These are phyloP conservation scores for Lentinula sp. DNA, from an alignment of 768 basidiomycete genomes.

Conservation along the genomic window DNA sequence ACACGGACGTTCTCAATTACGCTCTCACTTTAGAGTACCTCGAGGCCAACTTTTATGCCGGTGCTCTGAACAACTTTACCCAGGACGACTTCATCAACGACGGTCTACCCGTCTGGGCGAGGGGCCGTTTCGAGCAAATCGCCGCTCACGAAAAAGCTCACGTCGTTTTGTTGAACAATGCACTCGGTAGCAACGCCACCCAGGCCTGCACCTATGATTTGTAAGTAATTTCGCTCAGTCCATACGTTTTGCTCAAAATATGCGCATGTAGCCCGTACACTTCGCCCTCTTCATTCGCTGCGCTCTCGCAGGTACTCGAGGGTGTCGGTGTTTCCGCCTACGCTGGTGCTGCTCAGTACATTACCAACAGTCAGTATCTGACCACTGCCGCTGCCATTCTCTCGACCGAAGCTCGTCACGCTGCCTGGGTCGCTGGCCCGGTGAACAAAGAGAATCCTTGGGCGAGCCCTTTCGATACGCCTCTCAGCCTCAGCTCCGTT, in stretches of 20 bases:
- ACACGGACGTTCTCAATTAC: not conserved
- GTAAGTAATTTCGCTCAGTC: slow-evolving; percentile 23
- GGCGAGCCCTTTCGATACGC: slow-evolving; percentile 46
- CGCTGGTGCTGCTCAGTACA: not conserved
- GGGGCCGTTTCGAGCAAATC: slow-evolving; percentile 47
- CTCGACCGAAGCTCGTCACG: slow-evolving; percentile 55
- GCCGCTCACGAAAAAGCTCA: slow-evolving; percentile 48
- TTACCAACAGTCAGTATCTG: slow-evolving; percentile 33
- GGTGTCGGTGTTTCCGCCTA: not conserved
- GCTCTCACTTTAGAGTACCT: slow-evolving; percentile 35
- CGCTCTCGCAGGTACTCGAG: not conserved
- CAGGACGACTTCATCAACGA: slow-evolving; percentile 37
- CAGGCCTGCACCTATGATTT: slow-evolving; percentile 56
- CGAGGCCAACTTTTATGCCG: slow-evolving; percentile 37
- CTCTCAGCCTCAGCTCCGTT: slow-evolving; percentile 24
- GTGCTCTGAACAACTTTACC: slow-evolving; percentile 37
- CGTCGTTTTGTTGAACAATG: slow-evolving; percentile 45
- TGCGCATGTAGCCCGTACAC: slow-evolving; percentile 30
- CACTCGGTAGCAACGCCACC: slow-evolving; percentile 31
- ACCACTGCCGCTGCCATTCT: slow-evolving; percentile 53
- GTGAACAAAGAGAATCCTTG: slow-evolving; percentile 38
- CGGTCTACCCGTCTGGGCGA: slow-evolving; percentile 44
- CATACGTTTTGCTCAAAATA: not conserved
- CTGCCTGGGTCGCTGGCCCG: slow-evolving; percentile 45
- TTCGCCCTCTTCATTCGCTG: slow-evolving; percentile 23